Conservation (phyloP, 148 eudicot genomes). For the Bassia scoparia region DNA sequence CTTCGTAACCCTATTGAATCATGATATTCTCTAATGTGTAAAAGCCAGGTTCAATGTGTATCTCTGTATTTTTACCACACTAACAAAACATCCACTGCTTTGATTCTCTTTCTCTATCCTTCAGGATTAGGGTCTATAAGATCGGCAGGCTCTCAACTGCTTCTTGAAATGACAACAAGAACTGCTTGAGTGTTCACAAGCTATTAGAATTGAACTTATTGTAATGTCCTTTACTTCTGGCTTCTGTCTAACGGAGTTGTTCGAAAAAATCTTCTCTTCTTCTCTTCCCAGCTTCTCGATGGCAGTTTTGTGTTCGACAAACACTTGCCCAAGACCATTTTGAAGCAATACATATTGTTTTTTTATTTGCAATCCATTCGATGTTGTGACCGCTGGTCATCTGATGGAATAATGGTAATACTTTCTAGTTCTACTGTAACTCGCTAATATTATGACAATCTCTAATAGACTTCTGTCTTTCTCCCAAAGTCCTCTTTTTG, state of each 20-base stretch:
- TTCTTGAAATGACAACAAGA: constrained; percentile 76
- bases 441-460: not conserved
- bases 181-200: constrained; percentile 68
- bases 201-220: constrained; percentile 42
- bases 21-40: not conserved
- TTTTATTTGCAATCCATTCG: constrained; percentile 81
- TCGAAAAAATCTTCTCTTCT: constrained; percentile 48
- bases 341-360: constrained; percentile 69
- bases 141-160: constrained; percentile 63
- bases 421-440: not conserved
- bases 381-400: constrained; percentile 70
- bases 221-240: constrained; percentile 48
- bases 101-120: constrained; percentile 10
- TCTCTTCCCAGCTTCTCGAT: constrained; percentile 71
- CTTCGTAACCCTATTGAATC: not conserved
- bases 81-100: not conserved
- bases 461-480: not conserved
- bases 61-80: not conserved
- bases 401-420: constrained; percentile 57
- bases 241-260: constrained; percentile 58
- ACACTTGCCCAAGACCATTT: constrained; percentile 76
- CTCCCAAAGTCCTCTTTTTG: constrained; percentile 6
- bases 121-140: constrained; percentile 66
- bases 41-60: not conserved
- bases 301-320: constrained; percentile 68